Evolutionary conservation across 371 early-diverging fungal species (phyloP), one percentile per base, ranked within the genome.

Genomic region (Mortierella sp.): DNA sequence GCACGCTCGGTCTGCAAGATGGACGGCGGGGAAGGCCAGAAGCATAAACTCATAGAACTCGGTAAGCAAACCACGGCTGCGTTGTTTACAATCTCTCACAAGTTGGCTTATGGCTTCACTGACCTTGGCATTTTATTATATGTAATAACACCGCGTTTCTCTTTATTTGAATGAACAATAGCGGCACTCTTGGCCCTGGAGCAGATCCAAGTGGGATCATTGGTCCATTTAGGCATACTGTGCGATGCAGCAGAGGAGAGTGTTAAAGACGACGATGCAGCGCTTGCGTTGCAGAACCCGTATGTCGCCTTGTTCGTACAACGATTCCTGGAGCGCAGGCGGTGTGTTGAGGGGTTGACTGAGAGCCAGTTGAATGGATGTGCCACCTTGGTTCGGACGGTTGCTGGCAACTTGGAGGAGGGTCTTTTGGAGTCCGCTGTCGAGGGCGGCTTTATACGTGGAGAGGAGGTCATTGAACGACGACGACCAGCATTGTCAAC

Each of bases 151-250:
- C 4, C 38, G 14, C 21, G 63, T 47, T 60, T 63, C 58, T 55
- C 71, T 34, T 8, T 38, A 44, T 58, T 34, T 63, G 11, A 60
- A 14, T 21, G 21, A 24, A 68, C n/a, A 10, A 7, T 72, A 86
- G 87, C 83, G 50, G 68, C 87, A 19, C 48, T 86, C 58, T 21
- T 86, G 72, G 78, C 78, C 0, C 70, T 86, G 44, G 87, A 86
- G 58, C 87, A 86, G 26, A n/a, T 80, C 10, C 38, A 72, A 4
- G 80, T 79, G 0, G 80, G 87, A 1, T 74, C 71, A 4, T 7
- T 73, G n/a, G 73, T 77, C 6, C 82, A 82, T 45, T 65, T 82
- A 1, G 78, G 76, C 26, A 71, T 82, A 9, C 44, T 86, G 55
- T 80, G 82, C 57, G 77, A 78, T 38, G 75, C 74, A 6, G 80